Percentiles rank a stretch among this genome's conserved stretches.
Evolutionary conservation across 192 early-diverging fungal species (phyloP).

Genomic region (Spinellus fusiger): DNA sequence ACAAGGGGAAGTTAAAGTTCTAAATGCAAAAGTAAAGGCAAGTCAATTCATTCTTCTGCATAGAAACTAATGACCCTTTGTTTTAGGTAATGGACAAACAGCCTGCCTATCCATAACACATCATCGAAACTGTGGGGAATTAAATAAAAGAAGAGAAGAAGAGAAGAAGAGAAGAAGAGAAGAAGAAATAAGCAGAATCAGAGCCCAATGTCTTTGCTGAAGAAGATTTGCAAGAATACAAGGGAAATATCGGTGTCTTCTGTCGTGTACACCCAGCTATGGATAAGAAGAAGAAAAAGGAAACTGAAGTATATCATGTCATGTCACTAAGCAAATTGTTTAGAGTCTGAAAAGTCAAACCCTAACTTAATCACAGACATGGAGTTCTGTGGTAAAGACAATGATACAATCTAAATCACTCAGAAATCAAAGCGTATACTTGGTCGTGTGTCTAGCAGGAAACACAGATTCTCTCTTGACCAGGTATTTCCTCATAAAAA

Average conservation of each 20-base stretch:
- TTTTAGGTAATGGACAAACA: background rate
- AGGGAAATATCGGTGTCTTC: constrained; percentile 97
- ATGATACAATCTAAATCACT: constrained; percentile 69
- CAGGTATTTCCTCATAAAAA: constrained; percentile 67
- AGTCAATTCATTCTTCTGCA: too few relatives aligned
- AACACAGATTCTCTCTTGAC: constrained; percentile 81
- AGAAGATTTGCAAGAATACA: constrained; percentile 90
- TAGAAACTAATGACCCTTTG: too few relatives aligned
- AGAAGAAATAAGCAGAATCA: constrained; percentile 50
- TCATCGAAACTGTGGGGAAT: background rate
- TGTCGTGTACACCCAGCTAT: constrained; percentile 84
- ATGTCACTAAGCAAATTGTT: background rate
- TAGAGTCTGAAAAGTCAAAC: background rate
- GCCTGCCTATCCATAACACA: background rate
- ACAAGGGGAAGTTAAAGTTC: too few relatives aligned
- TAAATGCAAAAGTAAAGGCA: too few relatives aligned
- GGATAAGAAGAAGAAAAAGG: constrained; percentile 11
- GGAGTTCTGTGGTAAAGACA: constrained; percentile 50
- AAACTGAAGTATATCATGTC: background rate
- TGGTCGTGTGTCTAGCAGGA: constrained; percentile 36
- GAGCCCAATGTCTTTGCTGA: constrained; percentile 73
- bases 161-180: background rate
- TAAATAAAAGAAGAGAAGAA: background rate
- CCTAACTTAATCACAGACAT: constrained; percentile 21
- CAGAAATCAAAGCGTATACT: constrained; percentile 38